phyloP scores from a whole-genome alignment of 2,329 filamentous ascomycete genomes.

The Dothistroma pini region DNA sequence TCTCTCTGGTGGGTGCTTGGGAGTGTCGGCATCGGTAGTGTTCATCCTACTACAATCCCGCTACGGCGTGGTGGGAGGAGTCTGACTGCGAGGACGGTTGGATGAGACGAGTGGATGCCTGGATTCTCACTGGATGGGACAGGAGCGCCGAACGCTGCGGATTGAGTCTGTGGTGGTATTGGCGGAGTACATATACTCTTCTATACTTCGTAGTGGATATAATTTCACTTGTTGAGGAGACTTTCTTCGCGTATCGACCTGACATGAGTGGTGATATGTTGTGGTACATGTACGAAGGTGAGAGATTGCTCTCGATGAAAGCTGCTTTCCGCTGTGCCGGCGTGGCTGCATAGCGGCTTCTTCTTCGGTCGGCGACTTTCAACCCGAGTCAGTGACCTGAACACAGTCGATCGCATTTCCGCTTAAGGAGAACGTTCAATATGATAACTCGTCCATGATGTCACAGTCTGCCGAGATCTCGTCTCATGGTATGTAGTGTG shows the following conservation, averaged over 20 bases:
- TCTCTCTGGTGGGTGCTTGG: conserved; percentile 12
- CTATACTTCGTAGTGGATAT: conserved; percentile 18
- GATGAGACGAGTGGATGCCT: conserved; percentile 21
- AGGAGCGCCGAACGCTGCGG: not conserved
- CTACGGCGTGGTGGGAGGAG: conserved; percentile 10
- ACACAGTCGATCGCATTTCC: not conserved
- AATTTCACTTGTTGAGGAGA: conserved; percentile 14
- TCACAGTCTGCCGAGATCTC: not conserved
- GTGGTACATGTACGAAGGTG: not conserved
- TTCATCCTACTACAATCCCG: conserved; percentile 29
- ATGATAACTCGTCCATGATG: too few relatives aligned
- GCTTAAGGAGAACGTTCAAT: too few relatives aligned
- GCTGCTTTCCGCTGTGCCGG: not conserved
- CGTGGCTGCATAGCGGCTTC: not conserved
- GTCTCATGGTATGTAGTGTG: not conserved
- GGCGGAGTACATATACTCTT: not conserved
- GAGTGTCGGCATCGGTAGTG: conserved; percentile 24
- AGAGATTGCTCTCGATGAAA: not conserved
- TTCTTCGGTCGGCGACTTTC: not conserved
- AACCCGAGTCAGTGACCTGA: not conserved
- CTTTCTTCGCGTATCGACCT: not conserved
- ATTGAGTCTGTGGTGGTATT: not conserved
- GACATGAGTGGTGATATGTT: not conserved
- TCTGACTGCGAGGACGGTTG: conserved; percentile 3
- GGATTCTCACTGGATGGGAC: not conserved